phyloP scores from a whole-genome alignment of 345 rosid species.

The Eucalyptus marginata region DNA sequence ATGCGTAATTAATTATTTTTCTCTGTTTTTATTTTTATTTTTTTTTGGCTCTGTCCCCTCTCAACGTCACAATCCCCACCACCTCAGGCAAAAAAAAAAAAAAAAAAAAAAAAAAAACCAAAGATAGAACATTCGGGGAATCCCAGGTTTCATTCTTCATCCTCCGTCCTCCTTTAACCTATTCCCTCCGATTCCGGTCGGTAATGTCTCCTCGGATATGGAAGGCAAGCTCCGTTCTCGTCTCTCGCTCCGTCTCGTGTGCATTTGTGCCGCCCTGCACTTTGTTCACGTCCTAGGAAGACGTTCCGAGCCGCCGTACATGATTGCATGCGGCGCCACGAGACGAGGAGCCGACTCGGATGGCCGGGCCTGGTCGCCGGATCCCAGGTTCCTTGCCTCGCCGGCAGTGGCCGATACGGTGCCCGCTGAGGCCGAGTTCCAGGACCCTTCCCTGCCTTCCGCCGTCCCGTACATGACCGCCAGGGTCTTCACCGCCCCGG shows the following conservation, averaged over 20 bases:
- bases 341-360: slow-evolving; percentile 11
- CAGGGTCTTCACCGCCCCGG: slow-evolving; percentile 28
- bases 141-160: not conserved
- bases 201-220: slow-evolving; percentile 1
- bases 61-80: not conserved
- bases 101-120: too few relatives aligned
- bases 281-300: not conserved
- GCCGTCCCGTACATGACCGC: slow-evolving; percentile 44
- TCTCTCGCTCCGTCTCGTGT: not conserved
- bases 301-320: not conserved
- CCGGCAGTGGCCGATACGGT: not conserved
- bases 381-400: slow-evolving; percentile 13
- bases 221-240: not conserved
- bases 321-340: slow-evolving; percentile 30
- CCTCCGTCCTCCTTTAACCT: not conserved
- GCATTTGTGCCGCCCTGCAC: not conserved
- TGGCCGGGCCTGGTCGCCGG: slow-evolving; percentile 33
- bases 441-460: slow-evolving; percentile 39
- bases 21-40: rapidly evolving
- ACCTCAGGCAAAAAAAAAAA: not conserved
- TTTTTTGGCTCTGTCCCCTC: not conserved
- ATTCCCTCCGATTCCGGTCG: not conserved
- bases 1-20: not conserved
- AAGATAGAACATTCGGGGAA: not conserved
- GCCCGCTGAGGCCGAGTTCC: slow-evolving; percentile 9